Evolutionary conservation across 257 asterid species (phyloP).

Genomic region (Capsicum rhomboideum): DNA sequence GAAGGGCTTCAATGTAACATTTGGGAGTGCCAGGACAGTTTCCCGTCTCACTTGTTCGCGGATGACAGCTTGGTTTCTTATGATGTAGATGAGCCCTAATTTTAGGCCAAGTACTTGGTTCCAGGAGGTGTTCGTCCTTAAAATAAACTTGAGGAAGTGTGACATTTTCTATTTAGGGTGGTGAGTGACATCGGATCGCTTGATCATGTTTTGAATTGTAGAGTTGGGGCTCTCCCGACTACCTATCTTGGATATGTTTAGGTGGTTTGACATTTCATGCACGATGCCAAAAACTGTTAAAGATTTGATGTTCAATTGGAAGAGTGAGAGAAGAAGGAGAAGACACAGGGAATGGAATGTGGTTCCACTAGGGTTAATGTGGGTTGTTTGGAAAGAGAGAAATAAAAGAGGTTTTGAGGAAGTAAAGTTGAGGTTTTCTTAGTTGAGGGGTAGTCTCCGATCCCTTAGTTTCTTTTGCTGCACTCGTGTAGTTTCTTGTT

Average conservation of each 20-base stretch:
- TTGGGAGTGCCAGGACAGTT: neutral
- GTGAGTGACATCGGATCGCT: neutral
- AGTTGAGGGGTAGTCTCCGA: too few species aligned
- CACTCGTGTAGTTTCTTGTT: too few species aligned
- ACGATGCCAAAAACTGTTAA: too few species aligned
- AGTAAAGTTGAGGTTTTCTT: too few species aligned
- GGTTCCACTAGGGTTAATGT: too few species aligned
- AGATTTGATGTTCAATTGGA: too few species aligned
- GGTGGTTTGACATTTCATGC: too few species aligned
- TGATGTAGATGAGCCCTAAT: neutral
- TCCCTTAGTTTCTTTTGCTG: too few species aligned
- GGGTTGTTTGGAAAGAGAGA: too few species aligned
- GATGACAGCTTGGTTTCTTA: neutral
- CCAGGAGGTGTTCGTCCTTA: neutral
- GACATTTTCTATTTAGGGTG: neutral
- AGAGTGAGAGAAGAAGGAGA: too few species aligned
- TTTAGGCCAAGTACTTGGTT: neutral
- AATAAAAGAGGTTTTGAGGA: too few species aligned
- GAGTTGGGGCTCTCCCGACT: neutral
- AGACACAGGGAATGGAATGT: too few species aligned
- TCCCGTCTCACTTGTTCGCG: neutral
- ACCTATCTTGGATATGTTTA: neutral
- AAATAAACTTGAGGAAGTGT: neutral
- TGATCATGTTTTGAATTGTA: neutral
- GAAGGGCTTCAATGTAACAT: neutral